Evolutionary conservation across 2,329 filamentous ascomycete species (phyloP), one percentile per base, ranked within the genome.

Genomic region (Fusarium brachygibbosum): DNA sequence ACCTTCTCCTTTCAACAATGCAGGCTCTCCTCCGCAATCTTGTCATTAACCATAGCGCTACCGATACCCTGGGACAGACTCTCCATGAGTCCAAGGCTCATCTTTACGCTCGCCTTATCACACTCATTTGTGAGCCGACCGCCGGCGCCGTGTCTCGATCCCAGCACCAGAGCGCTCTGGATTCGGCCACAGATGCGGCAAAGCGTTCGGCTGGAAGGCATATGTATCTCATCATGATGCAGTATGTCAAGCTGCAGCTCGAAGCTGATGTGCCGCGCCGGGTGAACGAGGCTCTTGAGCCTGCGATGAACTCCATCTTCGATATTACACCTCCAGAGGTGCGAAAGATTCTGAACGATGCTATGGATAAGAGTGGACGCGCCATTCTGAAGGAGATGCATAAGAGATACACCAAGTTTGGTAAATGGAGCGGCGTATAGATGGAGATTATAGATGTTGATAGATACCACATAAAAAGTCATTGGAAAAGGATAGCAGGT

Each of bases 391-490:
- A 82, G 68, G 84, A 86, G 62, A 80, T 90, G 81, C 89, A 85
- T 66, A 86, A 83, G 73, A 81, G 85, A 76, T 91, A 88, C 75
- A 82, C 82, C 75, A 87, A 84, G 77, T 90, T 89, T 80, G 88
- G 88, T 41, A 89, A 88, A 80, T 90, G 88, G 87, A 87, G 79
- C 52, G 87, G 87, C 34, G 82, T 88, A 25, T 88, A 81, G 69
- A 52, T 44, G 29, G 29, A 12, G 9, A 49, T 55, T 56, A 52
- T 45, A 70, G 51, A 53, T 51, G 38, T 46, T 57, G 51, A 68
- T 62, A 61, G 57, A 74, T 69, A 74, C 65, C 66, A 68, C 34
- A 52, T 46, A 21, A 52, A 53, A 57, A 64, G 61, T 64, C 37
- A 53, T 29, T 38, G 50, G 50, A 59, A 44, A 63, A 62, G 40